These are phyloP conservation scores for Streptanthus diversifolius DNA, from an alignment of 345 rosid species.

Conservation along the genomic window DNA sequence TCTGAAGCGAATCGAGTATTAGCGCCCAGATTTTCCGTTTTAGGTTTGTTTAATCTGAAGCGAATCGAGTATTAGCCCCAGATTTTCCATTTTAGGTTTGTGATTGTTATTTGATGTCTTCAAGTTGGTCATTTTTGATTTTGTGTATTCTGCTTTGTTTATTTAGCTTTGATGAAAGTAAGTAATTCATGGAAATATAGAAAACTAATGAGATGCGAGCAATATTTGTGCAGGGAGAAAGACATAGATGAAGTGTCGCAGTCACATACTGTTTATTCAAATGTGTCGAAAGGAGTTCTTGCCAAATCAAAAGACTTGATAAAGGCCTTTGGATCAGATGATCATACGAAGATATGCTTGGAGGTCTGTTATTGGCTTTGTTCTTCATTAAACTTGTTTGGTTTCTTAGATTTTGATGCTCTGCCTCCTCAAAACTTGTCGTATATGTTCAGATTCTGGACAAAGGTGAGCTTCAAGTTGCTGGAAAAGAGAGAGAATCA, in stretches of 20 bases:
- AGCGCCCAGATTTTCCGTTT: not conserved
- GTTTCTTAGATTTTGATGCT: not conserved
- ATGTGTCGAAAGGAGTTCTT: constrained; percentile 90
- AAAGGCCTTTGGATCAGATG: constrained; percentile 72
- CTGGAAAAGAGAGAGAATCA: constrained; percentile 94
- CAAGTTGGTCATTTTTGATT: too few species aligned
- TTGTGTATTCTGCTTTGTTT: not conserved
- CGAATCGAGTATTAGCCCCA: not conserved
- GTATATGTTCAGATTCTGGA: constrained; percentile 60
- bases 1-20: not conserved
- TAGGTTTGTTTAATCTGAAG: constrained; percentile 14
- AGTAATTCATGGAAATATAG: too few species aligned
- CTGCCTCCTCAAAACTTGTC: not conserved
- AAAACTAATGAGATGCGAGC: too few species aligned
- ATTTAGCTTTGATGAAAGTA: not conserved
- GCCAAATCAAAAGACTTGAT: constrained; percentile 80
- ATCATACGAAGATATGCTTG: constrained; percentile 68
- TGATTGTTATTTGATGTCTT: not conserved
- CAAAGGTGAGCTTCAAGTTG: constrained; percentile 97
- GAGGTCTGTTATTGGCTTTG: constrained; percentile 45
- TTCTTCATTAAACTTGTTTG: not conserved
- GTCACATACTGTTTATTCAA: constrained; percentile 84
- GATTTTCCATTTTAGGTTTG: too few species aligned
- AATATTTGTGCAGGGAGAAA: constrained; percentile 62
- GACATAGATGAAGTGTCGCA: constrained; percentile 95